These are phyloP conservation scores for Dictyostelium citrinum DNA, from an alignment of 78 protist species.

Conservation along the genomic window DNA sequence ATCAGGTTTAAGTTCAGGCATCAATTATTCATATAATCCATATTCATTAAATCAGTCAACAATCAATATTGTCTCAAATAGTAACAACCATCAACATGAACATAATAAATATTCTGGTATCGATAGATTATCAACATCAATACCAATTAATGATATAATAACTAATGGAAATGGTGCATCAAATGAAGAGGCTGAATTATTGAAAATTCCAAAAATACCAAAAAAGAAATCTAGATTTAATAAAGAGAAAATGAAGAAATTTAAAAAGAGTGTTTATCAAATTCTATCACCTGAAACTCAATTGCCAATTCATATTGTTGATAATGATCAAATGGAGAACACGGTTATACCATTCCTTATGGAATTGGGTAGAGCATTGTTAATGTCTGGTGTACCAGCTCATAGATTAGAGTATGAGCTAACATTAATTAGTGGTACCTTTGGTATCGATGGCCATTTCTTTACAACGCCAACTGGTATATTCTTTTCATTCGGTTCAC, in stretches of 20 bases:
- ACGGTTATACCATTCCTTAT: constrained; percentile 63
- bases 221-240: constrained; percentile 24
- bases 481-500: constrained; percentile 73
- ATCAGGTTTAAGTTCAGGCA: background rate
- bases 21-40: background rate
- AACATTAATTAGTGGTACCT: constrained; percentile 41
- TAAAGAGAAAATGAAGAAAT: constrained; percentile 45
- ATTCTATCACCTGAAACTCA: constrained; percentile 37
- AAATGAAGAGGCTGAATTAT: background rate
- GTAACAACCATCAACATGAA: background rate
- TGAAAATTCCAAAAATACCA: background rate
- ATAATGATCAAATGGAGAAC: constrained; percentile 25
- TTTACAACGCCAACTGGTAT: constrained; percentile 75
- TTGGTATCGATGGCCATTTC: constrained; percentile 73
- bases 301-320: constrained; percentile 63
- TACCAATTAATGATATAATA: background rate
- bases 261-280: constrained; percentile 65
- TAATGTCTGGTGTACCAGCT: constrained; percentile 71
- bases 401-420: constrained; percentile 70
- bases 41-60: background rate
- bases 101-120: background rate
- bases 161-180: background rate
- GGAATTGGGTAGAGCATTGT: constrained; percentile 69
- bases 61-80: background rate
- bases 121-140: background rate